Percentiles rank a stretch among this genome's conserved stretches.
Evolutionary conservation across 768 basidiomycete genomes (phyloP).

Genomic region (Serendipita sp.): DNA sequence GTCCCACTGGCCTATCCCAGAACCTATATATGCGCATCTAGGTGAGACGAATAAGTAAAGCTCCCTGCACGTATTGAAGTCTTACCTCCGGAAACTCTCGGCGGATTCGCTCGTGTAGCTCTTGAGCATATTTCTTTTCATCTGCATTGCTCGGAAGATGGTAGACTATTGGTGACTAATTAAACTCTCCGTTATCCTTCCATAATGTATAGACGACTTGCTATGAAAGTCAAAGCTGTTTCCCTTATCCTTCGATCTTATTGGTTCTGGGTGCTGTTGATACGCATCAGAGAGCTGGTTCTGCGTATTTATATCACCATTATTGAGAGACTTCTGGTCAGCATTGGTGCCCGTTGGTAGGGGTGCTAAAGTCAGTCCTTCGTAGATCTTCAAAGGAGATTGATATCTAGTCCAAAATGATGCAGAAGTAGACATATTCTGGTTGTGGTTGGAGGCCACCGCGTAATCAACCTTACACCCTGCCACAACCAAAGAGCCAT

Average conservation of each 20-base stretch:
- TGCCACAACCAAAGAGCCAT: constrained; percentile 2
- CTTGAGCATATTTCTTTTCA: constrained; percentile 32
- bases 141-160: constrained; percentile 32
- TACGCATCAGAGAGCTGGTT: constrained; percentile 34
- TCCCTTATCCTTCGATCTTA: constrained; percentile 30
- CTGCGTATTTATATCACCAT: constrained; percentile 20
- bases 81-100: constrained; percentile 54
- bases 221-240: constrained; percentile 58
- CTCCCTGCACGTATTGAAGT: background rate
- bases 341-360: constrained; percentile 30
- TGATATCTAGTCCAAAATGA: background rate
- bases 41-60: background rate
- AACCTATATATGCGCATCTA: constrained; percentile 46
- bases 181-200: background rate
- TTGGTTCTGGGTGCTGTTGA: constrained; percentile 36
- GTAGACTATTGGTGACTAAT: constrained; percentile 30
- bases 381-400: background rate
- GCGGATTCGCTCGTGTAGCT: constrained; percentile 41
- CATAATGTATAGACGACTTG: constrained; percentile 19
- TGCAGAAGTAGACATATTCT: background rate
- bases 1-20: constrained; percentile 49
- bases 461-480: background rate
- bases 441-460: background rate
- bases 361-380: background rate
- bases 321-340: constrained; percentile 41